Evolutionary conservation across 1,284 basidiomycete genomes (phyloP), one percentile per base, ranked within the genome.

Genomic region (Rhodotorula sp.): DNA sequence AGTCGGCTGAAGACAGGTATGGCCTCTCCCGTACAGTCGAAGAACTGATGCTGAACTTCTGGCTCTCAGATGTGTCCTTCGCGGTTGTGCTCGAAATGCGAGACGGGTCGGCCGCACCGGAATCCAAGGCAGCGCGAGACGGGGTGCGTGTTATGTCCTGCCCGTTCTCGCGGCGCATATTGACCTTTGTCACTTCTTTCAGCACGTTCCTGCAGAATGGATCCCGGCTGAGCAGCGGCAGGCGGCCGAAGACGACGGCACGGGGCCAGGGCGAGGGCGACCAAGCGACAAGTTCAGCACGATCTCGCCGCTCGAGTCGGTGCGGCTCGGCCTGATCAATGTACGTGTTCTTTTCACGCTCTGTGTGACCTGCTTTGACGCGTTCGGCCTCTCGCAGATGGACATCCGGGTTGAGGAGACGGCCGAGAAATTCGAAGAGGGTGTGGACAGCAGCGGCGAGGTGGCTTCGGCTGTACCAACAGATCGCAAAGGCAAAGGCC

Each of bases 21-120:
- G 45, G 86, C 87, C 81, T 79, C 81, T 79, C 68, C 55, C 77
- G 72, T 27, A 13, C 23, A 34, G 34, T 34, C 34, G 34, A 42
- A 42, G 41, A 56, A 27, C n/a, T 14, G 23, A n/a, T n/a, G 45
- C 60, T 45, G 42, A 66, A 34, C 67, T 13, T 16, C 23, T 57
- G 42, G 57, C 58, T 17, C 58, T 27, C 88, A 66, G 90, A 93
- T 71, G 83, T 88, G 41, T 90, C 91, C 0, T 97, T 96, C 76
- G 88, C 89, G 0, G 87, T 96, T 53, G 81, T 95, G 12, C 82
- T 96, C 34, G 93, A 97, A 79, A 86, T 94, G 70, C 86, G 87
- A 73, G 90, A 93, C 71, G 87, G 88, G 53, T 84, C 84, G 55
- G 85, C 86, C 16, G 89, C 90, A 2, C 84, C 86, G 4, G 82